Percentiles rank a stretch among this genome's conserved stretches.
Conservation (phyloP, 129 eudicot species). For the Escallonia rubra region DNA sequence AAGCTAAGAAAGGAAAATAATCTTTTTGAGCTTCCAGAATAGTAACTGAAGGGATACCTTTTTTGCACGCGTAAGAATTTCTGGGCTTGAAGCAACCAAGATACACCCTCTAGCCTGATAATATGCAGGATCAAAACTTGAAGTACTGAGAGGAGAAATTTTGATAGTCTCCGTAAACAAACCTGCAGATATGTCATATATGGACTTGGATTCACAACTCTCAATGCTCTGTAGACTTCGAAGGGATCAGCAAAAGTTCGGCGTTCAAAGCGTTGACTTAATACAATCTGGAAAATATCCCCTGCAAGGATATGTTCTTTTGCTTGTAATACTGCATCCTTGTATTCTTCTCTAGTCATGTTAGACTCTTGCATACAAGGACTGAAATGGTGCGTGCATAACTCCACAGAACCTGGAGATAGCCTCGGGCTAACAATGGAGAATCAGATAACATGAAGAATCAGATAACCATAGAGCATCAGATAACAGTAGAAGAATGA, state of each 20-base stretch:
- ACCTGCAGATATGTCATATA: slow-evolving; percentile 93
- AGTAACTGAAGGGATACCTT: slow-evolving; percentile 37
- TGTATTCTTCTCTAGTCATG: slow-evolving; percentile 69
- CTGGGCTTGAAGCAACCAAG: slow-evolving; percentile 94
- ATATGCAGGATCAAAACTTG: not conserved
- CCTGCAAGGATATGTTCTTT: slow-evolving; percentile 92
- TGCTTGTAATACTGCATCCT: slow-evolving; percentile 61
- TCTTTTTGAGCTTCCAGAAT: too few relatives aligned
- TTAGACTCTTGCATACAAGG: slow-evolving; percentile 35
- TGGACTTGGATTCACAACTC: slow-evolving; percentile 96
- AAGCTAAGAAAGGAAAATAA: too few relatives aligned
- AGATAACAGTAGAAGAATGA: not conserved
- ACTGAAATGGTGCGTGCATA: slow-evolving; percentile 40
- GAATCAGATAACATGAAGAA: slow-evolving; percentile 6
- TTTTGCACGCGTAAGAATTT: slow-evolving; percentile 69
- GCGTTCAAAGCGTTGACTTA: slow-evolving; percentile 92
- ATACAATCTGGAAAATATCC: slow-evolving; percentile 83
- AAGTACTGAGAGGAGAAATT: not conserved
- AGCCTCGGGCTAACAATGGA: slow-evolving; percentile 59
- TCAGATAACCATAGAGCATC: too few relatives aligned
- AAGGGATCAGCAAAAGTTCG: slow-evolving; percentile 92
- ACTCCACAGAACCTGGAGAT: slow-evolving; percentile 57
- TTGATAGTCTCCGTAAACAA: slow-evolving; percentile 1
- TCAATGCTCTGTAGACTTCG: slow-evolving; percentile 87
- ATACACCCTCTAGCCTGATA: slow-evolving; percentile 84